Evolutionary conservation across 352 stramenopile genomes (phyloP).

Genomic region (Nothophytophthora sp.): DNA sequence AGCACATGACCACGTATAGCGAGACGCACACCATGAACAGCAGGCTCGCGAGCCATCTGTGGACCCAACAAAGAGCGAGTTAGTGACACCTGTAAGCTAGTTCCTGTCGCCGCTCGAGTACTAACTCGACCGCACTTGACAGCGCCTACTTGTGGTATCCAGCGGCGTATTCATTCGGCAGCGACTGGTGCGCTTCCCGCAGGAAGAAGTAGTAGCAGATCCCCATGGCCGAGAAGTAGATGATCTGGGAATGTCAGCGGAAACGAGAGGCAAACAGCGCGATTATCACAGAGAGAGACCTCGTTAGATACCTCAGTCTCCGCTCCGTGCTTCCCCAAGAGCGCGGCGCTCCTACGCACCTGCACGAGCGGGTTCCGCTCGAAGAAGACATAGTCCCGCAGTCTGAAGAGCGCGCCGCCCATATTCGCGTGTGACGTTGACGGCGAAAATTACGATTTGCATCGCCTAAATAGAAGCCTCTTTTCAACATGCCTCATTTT

Average conservation of each 20-base stretch:
- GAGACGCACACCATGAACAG: constrained; percentile 59
- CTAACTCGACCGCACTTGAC: neutral
- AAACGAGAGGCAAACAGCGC: no score
- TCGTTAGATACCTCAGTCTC: neutral
- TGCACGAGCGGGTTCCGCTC: constrained; percentile 73
- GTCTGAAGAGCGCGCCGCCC: constrained; percentile 24
- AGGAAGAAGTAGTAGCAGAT: constrained; percentile 75
- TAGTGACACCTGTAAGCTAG: neutral
- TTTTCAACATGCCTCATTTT: no score
- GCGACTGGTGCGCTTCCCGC: constrained; percentile 49
- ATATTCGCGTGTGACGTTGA: constrained; percentile 13
- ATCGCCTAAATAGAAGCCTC: neutral
- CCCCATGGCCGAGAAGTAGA: constrained; percentile 81
- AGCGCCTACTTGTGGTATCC: constrained; percentile 61
- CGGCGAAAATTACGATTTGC: neutral
- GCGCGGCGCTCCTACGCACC: constrained; percentile 66
- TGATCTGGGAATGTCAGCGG: constrained; percentile 53
- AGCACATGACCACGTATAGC: constrained; percentile 76
- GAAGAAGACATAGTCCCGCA: constrained; percentile 63
- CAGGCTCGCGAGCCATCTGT: constrained; percentile 43
- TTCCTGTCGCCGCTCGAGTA: no score
- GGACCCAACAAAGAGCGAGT: constrained; percentile 1
- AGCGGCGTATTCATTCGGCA: constrained; percentile 66
- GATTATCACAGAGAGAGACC: neutral
- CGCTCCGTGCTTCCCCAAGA: constrained; percentile 49